A percentile compares a stretch with the other conserved stretches of the same genome.
These are phyloP conservation scores for Chytriomyces hyalinus DNA, from an alignment of 192 early-diverging fungal species.

Conservation along the genomic window DNA sequence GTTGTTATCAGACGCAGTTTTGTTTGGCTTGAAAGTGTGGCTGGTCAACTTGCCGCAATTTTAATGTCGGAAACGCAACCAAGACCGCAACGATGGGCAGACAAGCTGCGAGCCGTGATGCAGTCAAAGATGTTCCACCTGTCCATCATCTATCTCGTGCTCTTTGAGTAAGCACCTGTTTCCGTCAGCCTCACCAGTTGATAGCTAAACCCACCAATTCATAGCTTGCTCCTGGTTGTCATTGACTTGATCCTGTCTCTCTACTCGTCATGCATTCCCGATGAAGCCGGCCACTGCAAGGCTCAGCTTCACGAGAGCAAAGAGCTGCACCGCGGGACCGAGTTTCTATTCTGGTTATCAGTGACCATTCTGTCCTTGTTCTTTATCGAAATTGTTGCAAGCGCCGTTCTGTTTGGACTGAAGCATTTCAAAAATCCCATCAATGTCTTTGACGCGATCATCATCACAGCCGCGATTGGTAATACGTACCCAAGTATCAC, in stretches of 20 bases:
- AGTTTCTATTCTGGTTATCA: background rate
- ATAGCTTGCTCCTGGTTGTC: background rate
- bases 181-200: no score
- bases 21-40: no score
- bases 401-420: background rate
- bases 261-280: background rate
- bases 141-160: conserved; percentile 1
- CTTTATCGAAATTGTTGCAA: background rate
- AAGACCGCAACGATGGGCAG: no score
- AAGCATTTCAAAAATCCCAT: background rate
- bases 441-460: background rate
- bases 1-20: no score
- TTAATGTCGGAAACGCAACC: no score
- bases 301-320: background rate
- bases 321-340: background rate
- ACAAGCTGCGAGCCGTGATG: no score
- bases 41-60: no score
- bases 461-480: background rate
- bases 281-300: background rate
- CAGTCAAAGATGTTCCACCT: background rate
- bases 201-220: no score
- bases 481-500: background rate
- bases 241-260: background rate
- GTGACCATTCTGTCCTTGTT: background rate
- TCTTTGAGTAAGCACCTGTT: background rate